phyloP scores from a whole-genome alignment of 2,329 filamentous ascomycete species.

The Lomentospora prolificans region DNA sequence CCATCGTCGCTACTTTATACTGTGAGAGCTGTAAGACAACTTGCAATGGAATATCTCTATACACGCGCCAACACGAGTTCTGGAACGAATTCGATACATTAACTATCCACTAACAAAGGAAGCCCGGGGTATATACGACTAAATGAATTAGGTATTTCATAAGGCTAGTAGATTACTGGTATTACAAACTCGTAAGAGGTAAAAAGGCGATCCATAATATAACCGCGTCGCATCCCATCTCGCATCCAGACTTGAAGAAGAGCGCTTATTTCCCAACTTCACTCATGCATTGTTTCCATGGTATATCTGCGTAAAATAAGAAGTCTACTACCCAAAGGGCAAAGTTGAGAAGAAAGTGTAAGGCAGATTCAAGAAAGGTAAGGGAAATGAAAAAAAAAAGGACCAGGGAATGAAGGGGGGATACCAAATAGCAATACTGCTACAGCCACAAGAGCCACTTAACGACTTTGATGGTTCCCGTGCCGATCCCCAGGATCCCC shows the following conservation, averaged over 20 bases:
- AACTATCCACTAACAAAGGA: no score
- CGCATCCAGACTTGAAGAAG: background rate
- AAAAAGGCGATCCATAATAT: background rate
- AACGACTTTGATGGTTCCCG: constrained; percentile 48
- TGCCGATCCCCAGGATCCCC: constrained; percentile 51
- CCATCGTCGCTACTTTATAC: no score
- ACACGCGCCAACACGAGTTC: no score
- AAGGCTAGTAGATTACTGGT: background rate
- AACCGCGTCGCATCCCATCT: background rate
- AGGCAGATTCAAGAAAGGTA: constrained; percentile 4
- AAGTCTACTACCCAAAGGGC: background rate
- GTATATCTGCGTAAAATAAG: background rate
- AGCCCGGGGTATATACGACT: background rate
- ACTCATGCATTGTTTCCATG: background rate
- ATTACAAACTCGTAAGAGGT: background rate
- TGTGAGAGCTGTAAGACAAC: no score
- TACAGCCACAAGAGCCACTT: constrained; percentile 79
- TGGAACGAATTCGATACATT: no score
- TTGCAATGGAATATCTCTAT: no score
- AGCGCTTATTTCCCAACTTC: background rate
- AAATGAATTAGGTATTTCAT: background rate
- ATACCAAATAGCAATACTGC: constrained; percentile 12
- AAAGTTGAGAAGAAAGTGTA: background rate
- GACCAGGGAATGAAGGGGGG: constrained; percentile 4
- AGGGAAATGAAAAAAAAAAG: constrained; percentile 8